Evolutionary conservation across 345 rosid species (phyloP), one percentile per base, ranked within the genome.

Genomic region (Ceriops zippeliana): DNA sequence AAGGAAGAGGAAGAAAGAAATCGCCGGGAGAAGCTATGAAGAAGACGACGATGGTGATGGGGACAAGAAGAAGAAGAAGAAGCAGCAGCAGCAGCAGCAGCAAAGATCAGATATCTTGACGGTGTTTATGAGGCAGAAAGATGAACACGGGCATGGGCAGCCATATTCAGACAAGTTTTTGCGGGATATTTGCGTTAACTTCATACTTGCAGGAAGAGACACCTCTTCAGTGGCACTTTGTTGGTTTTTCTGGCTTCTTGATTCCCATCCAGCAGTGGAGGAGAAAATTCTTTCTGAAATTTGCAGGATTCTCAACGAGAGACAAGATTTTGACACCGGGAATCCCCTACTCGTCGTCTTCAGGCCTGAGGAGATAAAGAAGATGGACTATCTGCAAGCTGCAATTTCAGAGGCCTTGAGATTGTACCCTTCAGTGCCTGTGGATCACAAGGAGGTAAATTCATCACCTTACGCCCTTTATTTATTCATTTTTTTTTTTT

Each of bases 141-240:
- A 87, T 34, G 96, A 87, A 58, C 51, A 83, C 2, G 93, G 87
- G 24, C 37, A 83, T 2, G 93, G 87, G 27, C 51, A 69, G 69
- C 74, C 86, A 1, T 95, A 79, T 75, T 88, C 96, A 2, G 86
- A 90, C 70, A 90, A 92, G 84, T 95, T 91, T 66, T 76, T 91
- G 74, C 81, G 95, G 8, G 99, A 91, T 76, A 88, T 95, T 1
- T 91, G 99, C 62, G 96, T 95, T 15, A 95, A 91, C 75, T 90
- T 95, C 52, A 95, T 95, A 26, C 90, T 95, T 65, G 99, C 99
- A 21, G 98, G 99, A 27, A 88, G 99, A 78, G 99, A 95, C 70
- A 91, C 99, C 20, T 95, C 98, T 7, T 91, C 99, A 0, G 99
- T 91, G 54, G 98, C 98, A 22, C 13, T 95, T 73, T 88, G 96